Conservation (phyloP, 2,329 filamentous ascomycete genomes). For the Trichoderma polysporum region DNA sequence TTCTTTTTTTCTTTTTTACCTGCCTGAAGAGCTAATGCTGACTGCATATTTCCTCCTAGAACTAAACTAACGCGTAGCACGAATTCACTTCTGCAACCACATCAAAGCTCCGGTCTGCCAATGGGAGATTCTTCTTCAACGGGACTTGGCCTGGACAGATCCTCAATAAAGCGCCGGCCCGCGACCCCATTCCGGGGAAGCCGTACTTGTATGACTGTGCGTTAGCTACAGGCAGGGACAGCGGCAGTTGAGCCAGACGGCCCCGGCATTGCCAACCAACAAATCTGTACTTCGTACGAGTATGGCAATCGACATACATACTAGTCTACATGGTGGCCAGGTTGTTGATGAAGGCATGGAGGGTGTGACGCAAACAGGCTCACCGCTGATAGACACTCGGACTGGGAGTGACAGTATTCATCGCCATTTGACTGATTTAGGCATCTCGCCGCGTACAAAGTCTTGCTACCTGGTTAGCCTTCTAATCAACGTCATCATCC, state of each 20-base stretch:
- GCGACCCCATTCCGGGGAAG: not conserved
- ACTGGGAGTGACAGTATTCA: not conserved
- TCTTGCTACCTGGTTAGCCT: not conserved
- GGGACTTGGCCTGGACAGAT: not conserved
- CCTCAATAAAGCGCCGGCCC: not conserved
- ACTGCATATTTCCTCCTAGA: not conserved
- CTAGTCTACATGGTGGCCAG: not conserved
- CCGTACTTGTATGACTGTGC: not conserved
- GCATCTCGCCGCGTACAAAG: not conserved
- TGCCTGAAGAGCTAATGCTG: slow-evolving; percentile 12
- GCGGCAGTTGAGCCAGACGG: slow-evolving; percentile 5
- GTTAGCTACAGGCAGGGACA: not conserved
- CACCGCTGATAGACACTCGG: not conserved
- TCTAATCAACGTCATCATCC: not conserved
- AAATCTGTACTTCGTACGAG: not conserved
- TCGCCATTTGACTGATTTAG: not conserved
- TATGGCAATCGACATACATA: not conserved
- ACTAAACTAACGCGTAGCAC: not conserved
- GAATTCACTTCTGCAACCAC: not conserved
- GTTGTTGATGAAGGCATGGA: not conserved
- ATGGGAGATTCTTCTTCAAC: not conserved
- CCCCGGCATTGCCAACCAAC: not conserved
- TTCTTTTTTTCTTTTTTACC: not conserved
- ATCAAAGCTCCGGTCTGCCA: not conserved
- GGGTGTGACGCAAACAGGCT: not conserved